phyloP scores from a whole-genome alignment of 192 early-diverging fungal species.

The Coemansia sp. region DNA sequence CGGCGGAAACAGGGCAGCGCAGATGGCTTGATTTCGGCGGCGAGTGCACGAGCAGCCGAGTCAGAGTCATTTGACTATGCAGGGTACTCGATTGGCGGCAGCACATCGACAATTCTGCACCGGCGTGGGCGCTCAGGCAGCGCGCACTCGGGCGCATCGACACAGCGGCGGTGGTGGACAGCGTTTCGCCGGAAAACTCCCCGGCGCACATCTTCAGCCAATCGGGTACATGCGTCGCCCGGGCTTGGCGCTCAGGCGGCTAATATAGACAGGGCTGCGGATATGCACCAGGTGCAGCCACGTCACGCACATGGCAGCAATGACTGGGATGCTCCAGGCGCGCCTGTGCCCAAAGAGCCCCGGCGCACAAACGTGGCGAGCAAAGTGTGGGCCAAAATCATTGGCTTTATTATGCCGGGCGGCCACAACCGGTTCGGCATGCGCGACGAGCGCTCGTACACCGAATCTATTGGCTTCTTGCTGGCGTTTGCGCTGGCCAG shows the following conservation, averaged over 20 bases:
- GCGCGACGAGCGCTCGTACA: conserved; percentile 29
- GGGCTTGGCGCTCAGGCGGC: neutral
- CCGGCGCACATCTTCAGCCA: neutral
- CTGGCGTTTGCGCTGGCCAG: conserved; percentile 47
- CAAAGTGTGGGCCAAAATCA: conserved; percentile 16
- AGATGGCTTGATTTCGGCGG: neutral
- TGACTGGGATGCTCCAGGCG: neutral
- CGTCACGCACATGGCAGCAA: neutral
- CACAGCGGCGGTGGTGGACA: conserved; percentile 14
- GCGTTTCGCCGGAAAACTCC: conserved; percentile 5
- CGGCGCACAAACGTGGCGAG: neutral
- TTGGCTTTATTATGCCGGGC: conserved; percentile 42
- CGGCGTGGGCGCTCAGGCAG: conserved; percentile 3
- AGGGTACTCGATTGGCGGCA: conserved; percentile 26
- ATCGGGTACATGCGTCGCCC: neutral
- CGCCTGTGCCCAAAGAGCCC: neutral
- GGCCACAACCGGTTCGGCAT: conserved; percentile 50
- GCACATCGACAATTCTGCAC: conserved; percentile 43
- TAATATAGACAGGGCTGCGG: neutral
- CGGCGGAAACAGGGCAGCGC: conserved; percentile 13
- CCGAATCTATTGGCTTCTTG: conserved; percentile 40
- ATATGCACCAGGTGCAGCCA: neutral
- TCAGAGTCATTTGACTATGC: conserved; percentile 27
- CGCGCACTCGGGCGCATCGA: neutral
- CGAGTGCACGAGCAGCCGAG: conserved; percentile 4